A percentile compares a stretch with the other conserved stretches of the same genome.
Evolutionary conservation across 306 rosid genomes (phyloP).

Genomic region (Quercus rubra): DNA sequence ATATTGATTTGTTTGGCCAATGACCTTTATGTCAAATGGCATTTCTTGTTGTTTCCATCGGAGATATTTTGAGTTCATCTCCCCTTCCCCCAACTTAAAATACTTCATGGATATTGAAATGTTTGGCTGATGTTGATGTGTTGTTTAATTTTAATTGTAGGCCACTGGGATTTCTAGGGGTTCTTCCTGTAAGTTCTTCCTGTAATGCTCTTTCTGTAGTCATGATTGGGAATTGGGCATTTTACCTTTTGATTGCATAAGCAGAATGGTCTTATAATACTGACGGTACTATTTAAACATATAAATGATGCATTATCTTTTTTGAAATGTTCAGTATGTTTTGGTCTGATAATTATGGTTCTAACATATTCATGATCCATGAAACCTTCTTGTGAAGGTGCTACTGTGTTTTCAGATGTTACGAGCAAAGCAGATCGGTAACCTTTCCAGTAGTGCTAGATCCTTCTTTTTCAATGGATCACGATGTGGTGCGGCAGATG

Average conservation of each 20-base stretch:
- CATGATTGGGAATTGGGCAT: too few species aligned
- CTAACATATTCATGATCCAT: slow-evolving; percentile 8
- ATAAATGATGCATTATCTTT: neutral
- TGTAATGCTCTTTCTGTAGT: too few species aligned
- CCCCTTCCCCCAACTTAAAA: too few species aligned
- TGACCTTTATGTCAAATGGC: too few species aligned
- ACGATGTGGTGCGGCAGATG: slow-evolving; percentile 63
- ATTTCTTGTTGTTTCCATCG: too few species aligned
- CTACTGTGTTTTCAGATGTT: slow-evolving; percentile 50
- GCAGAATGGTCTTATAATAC: neutral
- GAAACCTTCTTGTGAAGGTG: neutral
- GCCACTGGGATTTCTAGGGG: too few species aligned
- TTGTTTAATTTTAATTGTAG: too few species aligned
- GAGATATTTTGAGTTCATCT: too few species aligned
- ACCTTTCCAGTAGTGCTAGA: slow-evolving; percentile 77
- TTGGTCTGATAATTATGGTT: neutral
- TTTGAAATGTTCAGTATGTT: neutral
- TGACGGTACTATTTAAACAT: neutral
- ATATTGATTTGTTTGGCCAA: too few species aligned
- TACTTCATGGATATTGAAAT: too few species aligned
- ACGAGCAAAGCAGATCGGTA: slow-evolving; percentile 71
- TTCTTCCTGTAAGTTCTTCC: too few species aligned
- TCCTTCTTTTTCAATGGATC: slow-evolving; percentile 69
- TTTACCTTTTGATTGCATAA: neutral
- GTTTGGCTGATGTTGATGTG: too few species aligned